phyloP scores from a whole-genome alignment of 768 basidiomycete species.

The Mycena vitilis region DNA sequence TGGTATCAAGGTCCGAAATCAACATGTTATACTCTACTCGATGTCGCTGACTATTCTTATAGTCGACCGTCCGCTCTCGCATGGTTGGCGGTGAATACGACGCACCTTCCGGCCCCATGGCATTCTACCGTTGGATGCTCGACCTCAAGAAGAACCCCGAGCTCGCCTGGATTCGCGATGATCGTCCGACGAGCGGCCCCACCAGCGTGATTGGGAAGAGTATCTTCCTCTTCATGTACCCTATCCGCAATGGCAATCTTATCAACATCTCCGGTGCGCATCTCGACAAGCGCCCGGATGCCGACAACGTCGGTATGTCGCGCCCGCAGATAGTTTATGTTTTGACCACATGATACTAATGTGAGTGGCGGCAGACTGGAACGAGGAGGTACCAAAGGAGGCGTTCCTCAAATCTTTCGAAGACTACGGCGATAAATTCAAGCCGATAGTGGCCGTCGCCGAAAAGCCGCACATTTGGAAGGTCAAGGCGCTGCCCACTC shows the following conservation, averaged over 20 bases:
- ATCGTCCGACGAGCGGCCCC: conserved; percentile 1
- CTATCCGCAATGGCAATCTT: neutral
- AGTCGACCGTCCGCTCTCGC: conserved; percentile 22
- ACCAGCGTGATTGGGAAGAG: neutral
- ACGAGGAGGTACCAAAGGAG: neutral
- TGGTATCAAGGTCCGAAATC: conserved; percentile 15
- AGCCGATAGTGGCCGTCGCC: neutral
- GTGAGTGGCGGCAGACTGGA: neutral
- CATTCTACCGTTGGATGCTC: conserved; percentile 28
- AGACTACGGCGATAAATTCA: conserved; percentile 8
- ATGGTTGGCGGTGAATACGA: conserved; percentile 23
- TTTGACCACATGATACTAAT: neutral
- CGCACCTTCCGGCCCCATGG: conserved; percentile 15
- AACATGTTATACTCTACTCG: neutral
- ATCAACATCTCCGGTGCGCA: conserved; percentile 16
- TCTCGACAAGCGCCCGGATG: conserved; percentile 4
- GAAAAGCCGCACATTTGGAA: conserved; percentile 16
- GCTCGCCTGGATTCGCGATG: conserved; percentile 25
- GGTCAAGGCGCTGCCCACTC: neutral
- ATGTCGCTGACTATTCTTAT: neutral
- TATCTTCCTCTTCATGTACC: conserved; percentile 11
- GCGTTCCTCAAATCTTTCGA: neutral
- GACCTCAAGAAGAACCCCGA: conserved; percentile 25
- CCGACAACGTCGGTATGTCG: neutral
- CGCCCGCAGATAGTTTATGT: neutral